These are phyloP conservation scores for Dicorynia guianensis DNA, from an alignment of 306 rosid genomes.

Conservation along the genomic window DNA sequence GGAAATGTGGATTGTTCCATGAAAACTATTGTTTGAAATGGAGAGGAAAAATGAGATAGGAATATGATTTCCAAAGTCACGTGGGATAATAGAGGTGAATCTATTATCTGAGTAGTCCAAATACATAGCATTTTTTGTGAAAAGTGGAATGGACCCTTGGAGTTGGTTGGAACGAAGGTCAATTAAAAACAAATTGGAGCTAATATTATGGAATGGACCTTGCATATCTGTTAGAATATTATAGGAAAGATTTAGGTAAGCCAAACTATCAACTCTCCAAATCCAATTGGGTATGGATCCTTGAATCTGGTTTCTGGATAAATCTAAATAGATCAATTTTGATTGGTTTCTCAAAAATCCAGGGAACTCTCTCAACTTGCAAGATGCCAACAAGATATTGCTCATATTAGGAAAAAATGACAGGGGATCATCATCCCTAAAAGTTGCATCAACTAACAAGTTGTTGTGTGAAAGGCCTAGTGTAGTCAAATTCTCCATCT, in stretches of 20 bases:
- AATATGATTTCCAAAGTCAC: neutral
- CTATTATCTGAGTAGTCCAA: conserved; percentile 34
- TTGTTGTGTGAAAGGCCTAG: conserved; percentile 50
- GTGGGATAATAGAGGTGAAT: conserved; percentile 30
- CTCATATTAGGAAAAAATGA: neutral
- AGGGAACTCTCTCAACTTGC: conserved; percentile 28
- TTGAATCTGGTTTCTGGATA: conserved; percentile 36
- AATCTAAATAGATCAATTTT: neutral
- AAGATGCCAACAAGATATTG: conserved; percentile 39
- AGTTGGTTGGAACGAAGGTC: conserved; percentile 42
- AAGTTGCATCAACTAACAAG: neutral
- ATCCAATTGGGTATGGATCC: conserved; percentile 54
- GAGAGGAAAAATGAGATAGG: accelerated
- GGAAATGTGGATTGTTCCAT: neutral
- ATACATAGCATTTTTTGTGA: accelerated
- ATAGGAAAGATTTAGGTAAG: conserved; percentile 39
- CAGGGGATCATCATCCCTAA: accelerated
- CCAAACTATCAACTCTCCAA: conserved; percentile 12
- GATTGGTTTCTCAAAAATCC: conserved; percentile 38
- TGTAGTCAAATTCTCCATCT: neutral
- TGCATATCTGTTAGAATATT: conserved; percentile 25
- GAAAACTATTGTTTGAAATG: neutral
- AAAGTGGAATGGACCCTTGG: neutral
- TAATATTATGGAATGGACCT: neutral
- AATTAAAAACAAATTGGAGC: accelerated